Evolutionary conservation across 1,284 basidiomycete species (phyloP).

Genomic region (Puccinia novopanici): DNA sequence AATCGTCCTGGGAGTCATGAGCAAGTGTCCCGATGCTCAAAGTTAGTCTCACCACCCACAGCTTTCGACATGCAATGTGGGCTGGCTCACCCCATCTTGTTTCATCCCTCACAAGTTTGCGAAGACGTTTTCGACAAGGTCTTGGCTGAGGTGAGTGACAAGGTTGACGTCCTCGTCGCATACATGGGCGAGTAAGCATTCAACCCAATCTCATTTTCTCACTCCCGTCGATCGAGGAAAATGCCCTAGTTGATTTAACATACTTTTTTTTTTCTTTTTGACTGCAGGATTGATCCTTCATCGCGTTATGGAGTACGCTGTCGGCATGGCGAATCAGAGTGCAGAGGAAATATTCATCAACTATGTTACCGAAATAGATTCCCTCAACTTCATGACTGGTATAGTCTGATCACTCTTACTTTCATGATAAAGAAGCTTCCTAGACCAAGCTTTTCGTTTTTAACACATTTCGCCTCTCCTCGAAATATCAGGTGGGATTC

Average conservation of each 20-base stretch:
- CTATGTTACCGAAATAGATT: slow-evolving; percentile 53
- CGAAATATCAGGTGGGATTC: neutral
- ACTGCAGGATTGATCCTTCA: slow-evolving; percentile 23
- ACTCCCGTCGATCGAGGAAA: neutral
- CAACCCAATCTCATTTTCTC: neutral
- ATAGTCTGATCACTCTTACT: slow-evolving; percentile 43
- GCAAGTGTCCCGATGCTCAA: slow-evolving; percentile 52
- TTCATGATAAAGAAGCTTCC: too few relatives aligned
- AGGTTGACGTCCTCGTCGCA: slow-evolving; percentile 46
- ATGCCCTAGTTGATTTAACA: neutral
- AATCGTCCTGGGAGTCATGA: slow-evolving; percentile 53
- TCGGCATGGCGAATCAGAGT: slow-evolving; percentile 55
- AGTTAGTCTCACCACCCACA: slow-evolving; percentile 16
- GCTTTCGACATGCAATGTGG: too few relatives aligned
- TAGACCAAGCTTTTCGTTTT: too few relatives aligned
- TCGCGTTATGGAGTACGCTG: slow-evolving; percentile 53
- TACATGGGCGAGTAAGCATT: slow-evolving; percentile 47
- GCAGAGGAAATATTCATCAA: slow-evolving; percentile 56
- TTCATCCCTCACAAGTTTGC: slow-evolving; percentile 24
- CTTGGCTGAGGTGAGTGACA: slow-evolving; percentile 51
- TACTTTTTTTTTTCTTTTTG: slow-evolving; percentile 1
- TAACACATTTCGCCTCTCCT: neutral
- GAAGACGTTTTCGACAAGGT: slow-evolving; percentile 52
- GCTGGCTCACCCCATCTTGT: too few relatives aligned
- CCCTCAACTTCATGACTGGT: slow-evolving; percentile 52